Evolutionary conservation across 2,329 filamentous ascomycete species (phyloP).

Genomic region (Fusarium falciforme): DNA sequence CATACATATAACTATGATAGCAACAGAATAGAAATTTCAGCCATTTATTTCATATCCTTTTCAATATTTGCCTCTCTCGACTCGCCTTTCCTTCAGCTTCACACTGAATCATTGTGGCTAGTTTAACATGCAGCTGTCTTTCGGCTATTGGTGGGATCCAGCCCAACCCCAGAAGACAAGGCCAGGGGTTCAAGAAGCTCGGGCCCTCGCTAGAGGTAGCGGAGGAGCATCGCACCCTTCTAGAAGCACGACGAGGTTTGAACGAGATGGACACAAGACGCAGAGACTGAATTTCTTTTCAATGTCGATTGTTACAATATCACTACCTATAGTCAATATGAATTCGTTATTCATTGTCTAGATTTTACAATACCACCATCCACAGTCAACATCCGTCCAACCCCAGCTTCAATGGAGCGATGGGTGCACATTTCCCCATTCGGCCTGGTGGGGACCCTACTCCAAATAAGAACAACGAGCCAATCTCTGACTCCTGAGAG

Average conservation of each 20-base stretch:
- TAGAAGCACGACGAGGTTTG: slow-evolving; percentile 7
- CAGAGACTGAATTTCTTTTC: neutral
- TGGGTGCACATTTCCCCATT: slow-evolving; percentile 5
- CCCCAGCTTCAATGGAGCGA: neutral
- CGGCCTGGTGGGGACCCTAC: slow-evolving; percentile 5
- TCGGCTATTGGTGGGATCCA: slow-evolving; percentile 26
- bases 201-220: slow-evolving; percentile 28
- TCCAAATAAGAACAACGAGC: slow-evolving; percentile 32
- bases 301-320: neutral
- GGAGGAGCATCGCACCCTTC: slow-evolving; percentile 1
- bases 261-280: neutral
- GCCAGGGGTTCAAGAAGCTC: slow-evolving; percentile 23
- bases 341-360: neutral
- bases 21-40: neutral
- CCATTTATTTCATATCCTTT: neutral
- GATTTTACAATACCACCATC: neutral
- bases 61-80: neutral
- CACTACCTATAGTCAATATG: neutral
- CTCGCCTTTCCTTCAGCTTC: neutral
- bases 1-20: neutral
- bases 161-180: neutral
- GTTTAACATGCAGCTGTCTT: neutral
- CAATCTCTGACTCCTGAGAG: slow-evolving; percentile 28
- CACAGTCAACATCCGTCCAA: neutral
- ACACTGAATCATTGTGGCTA: neutral